Conservation (phyloP, 192 early-diverging fungal species). For the Phycomyces nitens region DNA sequence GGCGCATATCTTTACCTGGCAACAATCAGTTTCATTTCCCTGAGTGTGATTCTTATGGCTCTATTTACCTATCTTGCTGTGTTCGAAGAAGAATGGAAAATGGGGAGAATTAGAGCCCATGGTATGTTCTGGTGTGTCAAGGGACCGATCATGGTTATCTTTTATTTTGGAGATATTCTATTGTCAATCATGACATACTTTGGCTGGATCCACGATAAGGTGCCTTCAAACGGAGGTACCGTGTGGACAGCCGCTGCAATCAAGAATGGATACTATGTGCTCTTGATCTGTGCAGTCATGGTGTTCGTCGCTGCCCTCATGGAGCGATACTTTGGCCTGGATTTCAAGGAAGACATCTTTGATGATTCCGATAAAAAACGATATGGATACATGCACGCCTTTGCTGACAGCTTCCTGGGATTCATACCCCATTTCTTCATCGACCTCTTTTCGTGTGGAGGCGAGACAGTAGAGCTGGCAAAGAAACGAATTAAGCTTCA, state of each 20-base stretch:
- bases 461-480: conserved; percentile 20
- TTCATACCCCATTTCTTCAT: conserved; percentile 33
- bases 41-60: conserved; percentile 34
- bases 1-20: conserved; percentile 34
- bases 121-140: conserved; percentile 42
- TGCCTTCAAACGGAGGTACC: conserved; percentile 8
- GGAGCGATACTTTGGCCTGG: conserved; percentile 25
- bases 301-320: conserved; percentile 22
- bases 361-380: conserved; percentile 7
- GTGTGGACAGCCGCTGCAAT: conserved; percentile 30
- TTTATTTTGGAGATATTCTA: conserved; percentile 33
- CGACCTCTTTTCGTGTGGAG: conserved; percentile 20
- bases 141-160: conserved; percentile 37
- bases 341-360: conserved; percentile 14
- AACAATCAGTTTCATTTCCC: conserved; percentile 26
- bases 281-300: conserved; percentile 30
- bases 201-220: conserved; percentile 24
- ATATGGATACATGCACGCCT: conserved; percentile 12
- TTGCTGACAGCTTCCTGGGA: conserved; percentile 21
- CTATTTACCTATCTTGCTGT: conserved; percentile 33
- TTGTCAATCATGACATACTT: conserved; percentile 13
- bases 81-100: conserved; percentile 31
- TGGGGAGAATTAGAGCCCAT: conserved; percentile 22
- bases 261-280: conserved; percentile 31
- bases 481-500: conserved; percentile 26